Base-by-base conservation (phyloP, 2,329 filamentous ascomycete species). In the Beauveria sp. region DNA sequence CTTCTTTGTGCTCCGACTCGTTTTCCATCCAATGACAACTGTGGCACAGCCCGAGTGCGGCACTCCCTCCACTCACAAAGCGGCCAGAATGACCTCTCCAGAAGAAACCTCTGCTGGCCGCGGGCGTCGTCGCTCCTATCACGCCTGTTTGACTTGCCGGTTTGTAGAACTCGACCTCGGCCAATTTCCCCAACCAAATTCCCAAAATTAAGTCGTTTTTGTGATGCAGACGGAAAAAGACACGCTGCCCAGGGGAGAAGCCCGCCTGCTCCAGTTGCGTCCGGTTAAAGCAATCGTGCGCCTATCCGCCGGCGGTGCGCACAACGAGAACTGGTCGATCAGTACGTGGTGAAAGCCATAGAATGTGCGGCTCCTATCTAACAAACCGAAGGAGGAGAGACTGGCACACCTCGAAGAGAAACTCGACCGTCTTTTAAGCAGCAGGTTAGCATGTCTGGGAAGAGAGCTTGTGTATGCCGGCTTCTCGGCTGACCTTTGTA, bases 331-430 rank as follows among this genome's bases (percentile, higher is more conserved):
- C 70, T 63, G 76, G 75, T 26, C 76, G 73, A 68, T 79, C 78
- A 66, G 79, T 81, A 76, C 22, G 71, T 70, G 60, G 44, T 56
- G 22, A 47, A 51, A 22, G 41, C 50, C 20, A 59, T 53, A 16
- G n/a, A 24, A 54, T 28, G 14, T 28, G 50, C 57, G 37, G 50
- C 57, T 53, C 57, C 57, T 20, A 43, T 61, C 54, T 40, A 43
- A 47, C 56, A 52, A 51, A 34, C 47, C 57, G 55, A 64, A 81
- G 79, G 78, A 79, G 64, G 79, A 81, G 67, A 73, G 79, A 64
- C 70, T 81, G n/a, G 78, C 78, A 16, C 76, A 77, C 55, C 65
- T 81, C 46, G 79, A 81, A 69, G 78, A 80, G 68, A 81, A 81
- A 67, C 73, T 81, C 52, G 78, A 81, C 68, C 75, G 77, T 62